phyloP scores from a whole-genome alignment of 352 stramenopile genomes.

The Aphanomyces euteiches region DNA sequence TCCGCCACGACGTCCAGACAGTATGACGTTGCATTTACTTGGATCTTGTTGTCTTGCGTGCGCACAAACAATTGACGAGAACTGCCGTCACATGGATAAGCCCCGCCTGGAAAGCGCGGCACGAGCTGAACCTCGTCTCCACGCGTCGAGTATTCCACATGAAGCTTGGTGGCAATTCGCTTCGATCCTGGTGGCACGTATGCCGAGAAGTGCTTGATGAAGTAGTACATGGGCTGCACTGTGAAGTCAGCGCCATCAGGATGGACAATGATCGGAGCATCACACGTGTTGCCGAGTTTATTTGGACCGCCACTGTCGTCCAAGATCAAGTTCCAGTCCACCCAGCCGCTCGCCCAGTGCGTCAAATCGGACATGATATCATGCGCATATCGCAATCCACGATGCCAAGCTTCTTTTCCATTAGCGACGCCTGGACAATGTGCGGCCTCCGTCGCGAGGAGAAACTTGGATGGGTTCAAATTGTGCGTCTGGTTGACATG shows the following conservation, averaged over 20 bases:
- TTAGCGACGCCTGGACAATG: conserved; percentile 44
- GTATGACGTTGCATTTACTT: conserved; percentile 52
- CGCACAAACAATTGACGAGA: conserved; percentile 52
- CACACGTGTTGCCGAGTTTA: conserved; percentile 75
- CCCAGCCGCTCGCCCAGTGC: conserved; percentile 82
- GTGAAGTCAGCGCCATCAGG: conserved; percentile 61
- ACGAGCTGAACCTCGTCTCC: conserved; percentile 56
- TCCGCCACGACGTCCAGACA: conserved; percentile 53
- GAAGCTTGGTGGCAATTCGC: conserved; percentile 53
- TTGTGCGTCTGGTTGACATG: conserved; percentile 70
- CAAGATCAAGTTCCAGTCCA: conserved; percentile 92
- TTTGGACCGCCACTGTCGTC: conserved; percentile 86
- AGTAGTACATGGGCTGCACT: conserved; percentile 90
- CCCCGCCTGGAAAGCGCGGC: conserved; percentile 51
- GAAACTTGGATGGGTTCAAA: conserved; percentile 54
- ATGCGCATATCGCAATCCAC: conserved; percentile 81
- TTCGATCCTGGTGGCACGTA: conserved; percentile 72
- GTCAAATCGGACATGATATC: conserved; percentile 90
- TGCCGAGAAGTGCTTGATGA: conserved; percentile 88
- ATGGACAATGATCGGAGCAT: conserved; percentile 67
- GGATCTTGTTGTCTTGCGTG: conserved; percentile 65
- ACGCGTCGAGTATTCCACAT: conserved; percentile 37
- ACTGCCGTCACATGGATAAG: conserved; percentile 62
- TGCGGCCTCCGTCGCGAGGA: conserved; percentile 59
- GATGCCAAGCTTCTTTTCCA: conserved; percentile 64